Conservation (phyloP, 306 rosid genomes). For the Purshia tridentata region DNA sequence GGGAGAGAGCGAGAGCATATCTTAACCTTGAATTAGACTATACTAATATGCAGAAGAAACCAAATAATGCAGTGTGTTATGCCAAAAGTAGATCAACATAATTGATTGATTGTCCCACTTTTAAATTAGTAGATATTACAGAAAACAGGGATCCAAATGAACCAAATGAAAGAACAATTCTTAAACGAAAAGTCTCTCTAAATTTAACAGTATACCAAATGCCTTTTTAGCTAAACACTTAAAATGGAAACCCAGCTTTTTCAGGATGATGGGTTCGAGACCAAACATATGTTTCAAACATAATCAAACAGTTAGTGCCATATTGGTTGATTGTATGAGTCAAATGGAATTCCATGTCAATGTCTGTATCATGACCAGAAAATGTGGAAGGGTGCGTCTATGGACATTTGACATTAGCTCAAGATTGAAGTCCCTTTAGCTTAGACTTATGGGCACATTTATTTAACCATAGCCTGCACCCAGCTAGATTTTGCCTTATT, state of each 20-base stretch:
- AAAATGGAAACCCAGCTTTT: background rate
- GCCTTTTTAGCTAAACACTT: background rate
- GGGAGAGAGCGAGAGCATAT: too few species aligned
- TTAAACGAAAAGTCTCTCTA: constrained; percentile 12
- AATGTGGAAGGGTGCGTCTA: background rate
- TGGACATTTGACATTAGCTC: background rate
- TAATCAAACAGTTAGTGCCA: constrained; percentile 16
- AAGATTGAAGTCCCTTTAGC: too few species aligned
- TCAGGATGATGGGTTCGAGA: constrained; percentile 10
- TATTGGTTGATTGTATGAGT: background rate
- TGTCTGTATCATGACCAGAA: background rate
- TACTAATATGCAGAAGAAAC: constrained; percentile 1
- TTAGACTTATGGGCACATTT: background rate
- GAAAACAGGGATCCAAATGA: constrained; percentile 10
- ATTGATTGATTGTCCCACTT: background rate
- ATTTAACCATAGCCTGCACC: background rate
- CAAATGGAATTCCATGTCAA: constrained; percentile 3
- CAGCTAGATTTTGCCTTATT: background rate
- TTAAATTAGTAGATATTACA: background rate
- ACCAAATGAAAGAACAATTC: constrained; percentile 2
- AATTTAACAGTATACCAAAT: constrained; percentile 5
- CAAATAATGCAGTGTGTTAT: background rate
- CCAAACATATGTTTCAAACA: constrained; percentile 1
- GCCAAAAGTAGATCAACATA: constrained; percentile 14
- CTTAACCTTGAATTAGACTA: background rate